Conservation (phyloP, 148 eudicot genomes). For the Spergularia marina region DNA sequence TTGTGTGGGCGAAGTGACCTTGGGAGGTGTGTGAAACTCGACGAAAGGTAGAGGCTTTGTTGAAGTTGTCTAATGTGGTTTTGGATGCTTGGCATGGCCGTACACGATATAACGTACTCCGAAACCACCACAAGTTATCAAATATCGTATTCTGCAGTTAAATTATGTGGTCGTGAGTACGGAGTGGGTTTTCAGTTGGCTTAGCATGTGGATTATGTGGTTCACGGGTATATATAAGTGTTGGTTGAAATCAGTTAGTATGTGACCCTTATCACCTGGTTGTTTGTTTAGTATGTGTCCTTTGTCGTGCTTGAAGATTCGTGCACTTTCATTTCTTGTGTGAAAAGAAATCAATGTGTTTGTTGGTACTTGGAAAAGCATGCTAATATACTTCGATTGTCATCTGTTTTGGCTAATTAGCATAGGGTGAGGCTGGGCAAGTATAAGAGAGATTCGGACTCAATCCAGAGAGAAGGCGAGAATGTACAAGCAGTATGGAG, state of each 20-base stretch:
- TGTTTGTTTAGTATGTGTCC: not conserved
- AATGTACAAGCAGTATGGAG: conserved; percentile 88
- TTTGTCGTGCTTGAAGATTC: not conserved
- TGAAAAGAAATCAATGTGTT: not conserved
- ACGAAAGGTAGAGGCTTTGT: too few species aligned
- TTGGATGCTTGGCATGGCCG: too few species aligned
- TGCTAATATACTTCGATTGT: conserved; percentile 6
- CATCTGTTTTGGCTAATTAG: conserved; percentile 33
- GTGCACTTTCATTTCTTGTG: not conserved
- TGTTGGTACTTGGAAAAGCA: not conserved
- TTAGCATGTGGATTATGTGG: not conserved
- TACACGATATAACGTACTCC: too few species aligned
- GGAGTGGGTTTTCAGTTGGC: not conserved
- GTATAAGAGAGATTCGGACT: conserved; percentile 66
- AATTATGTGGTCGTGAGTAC: not conserved
- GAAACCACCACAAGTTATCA: too few species aligned
- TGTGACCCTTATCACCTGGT: not conserved
- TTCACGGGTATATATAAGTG: not conserved
- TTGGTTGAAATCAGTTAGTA: not conserved
- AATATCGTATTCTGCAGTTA: not conserved
- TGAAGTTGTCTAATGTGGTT: too few species aligned
- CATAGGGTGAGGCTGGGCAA: conserved; percentile 86
- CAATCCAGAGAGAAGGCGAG: conserved; percentile 76
- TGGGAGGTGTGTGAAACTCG: too few species aligned
- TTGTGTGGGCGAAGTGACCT: not conserved